A percentile compares a stretch with the other conserved stretches of the same genome.
phyloP scores from a whole-genome alignment of 2,329 filamentous ascomycete genomes.

The Colletotrichum sp. region DNA sequence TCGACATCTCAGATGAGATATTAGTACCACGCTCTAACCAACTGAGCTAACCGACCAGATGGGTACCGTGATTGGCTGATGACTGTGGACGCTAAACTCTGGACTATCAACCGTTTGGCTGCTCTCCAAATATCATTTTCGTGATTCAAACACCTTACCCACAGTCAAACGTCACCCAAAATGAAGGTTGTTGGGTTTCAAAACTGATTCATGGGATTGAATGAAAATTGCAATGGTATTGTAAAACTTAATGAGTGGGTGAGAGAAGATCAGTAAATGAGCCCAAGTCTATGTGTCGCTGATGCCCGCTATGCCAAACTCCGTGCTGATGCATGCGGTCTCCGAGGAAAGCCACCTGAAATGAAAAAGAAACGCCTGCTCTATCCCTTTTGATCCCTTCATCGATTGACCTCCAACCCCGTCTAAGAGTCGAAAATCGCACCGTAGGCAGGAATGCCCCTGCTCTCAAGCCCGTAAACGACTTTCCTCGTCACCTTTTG shows the following conservation, averaged over 20 bases:
- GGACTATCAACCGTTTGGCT: fast-evolving
- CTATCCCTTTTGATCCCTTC: not conserved
- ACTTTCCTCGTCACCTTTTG: constrained; percentile 69
- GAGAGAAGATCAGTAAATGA: not conserved
- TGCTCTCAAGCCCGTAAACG: constrained; percentile 70
- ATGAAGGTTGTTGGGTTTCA: fast-evolving
- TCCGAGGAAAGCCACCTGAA: not conserved
- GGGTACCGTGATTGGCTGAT: not conserved
- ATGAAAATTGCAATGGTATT: not conserved
- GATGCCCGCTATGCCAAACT: not conserved
- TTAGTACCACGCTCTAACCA: constrained; percentile 23
- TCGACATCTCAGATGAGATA: not conserved
- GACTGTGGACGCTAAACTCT: fast-evolving
- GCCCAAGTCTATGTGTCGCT: not conserved
- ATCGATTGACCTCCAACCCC: not conserved
- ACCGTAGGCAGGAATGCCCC: constrained; percentile 71
- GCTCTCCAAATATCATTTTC: fast-evolving
- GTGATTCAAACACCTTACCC: fast-evolving
- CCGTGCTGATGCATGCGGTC: not conserved
- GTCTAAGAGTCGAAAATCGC: constrained; percentile 70
- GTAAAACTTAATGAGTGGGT: not conserved
- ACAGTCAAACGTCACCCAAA: fast-evolving
- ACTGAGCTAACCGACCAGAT: constrained; percentile 19
- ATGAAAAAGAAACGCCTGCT: not conserved
- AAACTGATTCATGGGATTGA: fast-evolving